These are phyloP conservation scores for Pythium dissimile DNA, from an alignment of 352 stramenopile genomes.

Conservation along the genomic window DNA sequence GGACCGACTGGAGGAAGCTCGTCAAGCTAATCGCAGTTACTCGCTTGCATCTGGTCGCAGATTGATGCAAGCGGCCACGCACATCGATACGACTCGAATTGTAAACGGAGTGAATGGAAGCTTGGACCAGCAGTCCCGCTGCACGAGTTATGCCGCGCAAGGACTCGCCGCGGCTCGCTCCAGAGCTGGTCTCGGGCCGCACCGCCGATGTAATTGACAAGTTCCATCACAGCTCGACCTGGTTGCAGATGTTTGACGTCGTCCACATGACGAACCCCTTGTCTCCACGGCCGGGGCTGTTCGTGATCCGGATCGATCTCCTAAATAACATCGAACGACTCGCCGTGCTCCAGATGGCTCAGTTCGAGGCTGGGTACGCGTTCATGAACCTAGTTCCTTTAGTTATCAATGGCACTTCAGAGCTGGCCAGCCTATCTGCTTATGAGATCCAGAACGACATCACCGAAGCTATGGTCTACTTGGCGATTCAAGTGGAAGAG, in stretches of 20 bases:
- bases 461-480: background rate
- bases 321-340: background rate
- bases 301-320: background rate
- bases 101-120: background rate
- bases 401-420: background rate
- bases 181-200: background rate
- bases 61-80: no score
- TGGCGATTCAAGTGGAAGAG: background rate
- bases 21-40: background rate
- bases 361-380: conserved; percentile 3
- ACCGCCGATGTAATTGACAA: background rate
- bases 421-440: background rate
- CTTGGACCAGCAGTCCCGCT: background rate
- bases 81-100: background rate
- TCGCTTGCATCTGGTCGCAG: background rate
- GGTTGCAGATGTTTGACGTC: background rate
- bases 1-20: background rate
- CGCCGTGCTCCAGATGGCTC: background rate
- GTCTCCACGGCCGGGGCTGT: background rate
- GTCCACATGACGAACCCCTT: background rate
- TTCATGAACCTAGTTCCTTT: conserved; percentile 4
- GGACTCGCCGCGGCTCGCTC: background rate
- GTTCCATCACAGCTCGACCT: background rate
- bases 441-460: background rate
- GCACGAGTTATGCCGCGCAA: background rate